Evolutionary conservation across 345 rosid genomes (phyloP).

Genomic region (Eucalyptus polybractea): DNA sequence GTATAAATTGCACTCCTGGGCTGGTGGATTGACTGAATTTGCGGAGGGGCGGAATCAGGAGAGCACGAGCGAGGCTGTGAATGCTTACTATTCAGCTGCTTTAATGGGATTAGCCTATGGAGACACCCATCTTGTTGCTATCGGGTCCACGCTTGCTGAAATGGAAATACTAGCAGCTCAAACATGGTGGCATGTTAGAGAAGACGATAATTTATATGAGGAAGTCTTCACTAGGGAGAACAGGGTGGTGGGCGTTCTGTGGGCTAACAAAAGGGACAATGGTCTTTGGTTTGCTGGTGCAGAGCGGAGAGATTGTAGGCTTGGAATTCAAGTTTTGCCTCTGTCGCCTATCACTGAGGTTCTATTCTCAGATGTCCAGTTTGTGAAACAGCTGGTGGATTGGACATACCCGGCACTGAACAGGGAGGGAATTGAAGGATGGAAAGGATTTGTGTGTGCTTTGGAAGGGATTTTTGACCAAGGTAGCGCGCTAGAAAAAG

Average conservation of each 20-base stretch:
- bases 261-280: constrained; percentile 86
- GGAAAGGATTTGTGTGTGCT: not conserved
- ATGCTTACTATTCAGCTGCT: too few relatives aligned
- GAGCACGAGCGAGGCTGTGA: too few relatives aligned
- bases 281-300: not conserved
- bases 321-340: not conserved
- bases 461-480: not conserved
- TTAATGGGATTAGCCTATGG: too few relatives aligned
- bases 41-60: too few relatives aligned
- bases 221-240: constrained; percentile 61
- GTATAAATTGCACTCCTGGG: too few relatives aligned
- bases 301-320: not conserved
- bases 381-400: not conserved
- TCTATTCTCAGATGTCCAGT: not conserved
- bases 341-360: not conserved
- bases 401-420: not conserved
- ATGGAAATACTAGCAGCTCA: constrained; percentile 83
- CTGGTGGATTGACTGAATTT: too few relatives aligned
- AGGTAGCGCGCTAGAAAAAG: not conserved
- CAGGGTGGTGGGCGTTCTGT: constrained; percentile 63
- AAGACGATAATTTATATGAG: constrained; percentile 34
- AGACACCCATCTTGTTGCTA: too few relatives aligned
- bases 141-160: too few relatives aligned
- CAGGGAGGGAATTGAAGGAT: not conserved
- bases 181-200: constrained; percentile 87